These are phyloP conservation scores for Capsicum chinense DNA, from an alignment of 257 asterid genomes.

Conservation along the genomic window DNA sequence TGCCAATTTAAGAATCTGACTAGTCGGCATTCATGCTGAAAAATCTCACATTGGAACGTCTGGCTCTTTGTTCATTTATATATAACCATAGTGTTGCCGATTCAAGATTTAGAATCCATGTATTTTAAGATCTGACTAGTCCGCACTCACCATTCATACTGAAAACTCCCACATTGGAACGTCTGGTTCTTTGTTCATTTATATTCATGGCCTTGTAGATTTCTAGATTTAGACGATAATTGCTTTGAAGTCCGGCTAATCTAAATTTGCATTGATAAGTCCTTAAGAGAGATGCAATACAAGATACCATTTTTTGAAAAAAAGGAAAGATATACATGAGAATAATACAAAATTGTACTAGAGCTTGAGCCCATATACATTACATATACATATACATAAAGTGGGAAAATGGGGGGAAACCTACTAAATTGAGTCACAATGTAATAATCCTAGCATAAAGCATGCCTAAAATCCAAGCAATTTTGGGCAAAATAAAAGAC, in stretches of 20 bases:
- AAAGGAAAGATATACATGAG: conserved; percentile 24
- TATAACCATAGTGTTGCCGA: background rate
- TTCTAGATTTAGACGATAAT: too few relatives aligned
- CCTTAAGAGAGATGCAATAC: background rate
- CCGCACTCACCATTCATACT: too few relatives aligned
- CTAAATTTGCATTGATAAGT: too few relatives aligned
- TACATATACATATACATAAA: conserved; percentile 29
- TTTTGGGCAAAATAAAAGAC: conserved; percentile 27
- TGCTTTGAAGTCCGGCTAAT: too few relatives aligned
- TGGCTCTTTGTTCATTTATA: background rate
- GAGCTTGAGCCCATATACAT: conserved; percentile 37
- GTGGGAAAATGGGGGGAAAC: background rate
- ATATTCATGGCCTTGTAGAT: too few relatives aligned
- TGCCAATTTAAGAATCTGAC: background rate
- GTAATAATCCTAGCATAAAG: conserved; percentile 39
- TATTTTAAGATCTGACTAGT: too few relatives aligned
- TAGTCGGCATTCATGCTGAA: too few relatives aligned
- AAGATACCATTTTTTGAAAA: conserved; percentile 12
- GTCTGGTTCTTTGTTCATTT: too few relatives aligned
- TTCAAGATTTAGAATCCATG: background rate
- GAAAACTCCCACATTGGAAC: too few relatives aligned
- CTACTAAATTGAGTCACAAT: conserved; percentile 30
- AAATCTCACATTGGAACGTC: background rate
- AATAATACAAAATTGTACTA: conserved; percentile 40
- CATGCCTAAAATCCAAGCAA: conserved; percentile 39